Base-by-base conservation (phyloP, 2,329 filamentous ascomycete genomes). In the Diaporthe australafricana region DNA sequence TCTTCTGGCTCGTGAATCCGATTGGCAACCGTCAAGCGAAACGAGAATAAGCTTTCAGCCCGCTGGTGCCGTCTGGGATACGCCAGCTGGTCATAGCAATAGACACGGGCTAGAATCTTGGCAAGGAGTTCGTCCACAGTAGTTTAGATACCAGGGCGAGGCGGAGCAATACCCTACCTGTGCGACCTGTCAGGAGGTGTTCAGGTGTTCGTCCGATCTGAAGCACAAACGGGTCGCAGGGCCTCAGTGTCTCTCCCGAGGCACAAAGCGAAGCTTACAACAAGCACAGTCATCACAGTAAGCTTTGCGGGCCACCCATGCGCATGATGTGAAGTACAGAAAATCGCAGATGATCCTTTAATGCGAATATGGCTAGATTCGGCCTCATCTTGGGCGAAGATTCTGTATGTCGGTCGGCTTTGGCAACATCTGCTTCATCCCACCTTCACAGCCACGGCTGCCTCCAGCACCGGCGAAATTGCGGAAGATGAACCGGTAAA, bases 11-110 rank as follows among this genome's bases (percentile, higher is more conserved):
- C 25, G 40, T 6, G 40, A 17, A 63, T 63, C 40, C 57, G 57
- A 63, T 63, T 63, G 57, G 57, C 57, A 63, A 63, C 57, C 40
- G 57, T 48, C 5, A 47, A 63, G 42, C 42, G 57, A 63, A 63
- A 63, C 57, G 32, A 48, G 17, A 48, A 48, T 48, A 63, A 63
- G 42, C 57, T 63, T 63, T 11, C 38, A 30, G 22, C 8, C 56
- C 17, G 38, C 25, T 62, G 56, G 20, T 9, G 57, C 40, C 25
- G 57, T 32, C 40, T 9, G 27, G 57, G 57, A 22, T 32, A 17
- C 25, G 57, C 40, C 32, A 47, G 56, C 38, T 38, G 32, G 40
- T 17, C 38, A 8, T 35, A 32, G 53, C 20, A 40, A 40, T 2
- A 14, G 57, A 11, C 17, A 47, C 57, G 57, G 57, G 57, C 25